Base-by-base conservation (phyloP, 441 rosid species). In the Syzygium malaccense region DNA sequence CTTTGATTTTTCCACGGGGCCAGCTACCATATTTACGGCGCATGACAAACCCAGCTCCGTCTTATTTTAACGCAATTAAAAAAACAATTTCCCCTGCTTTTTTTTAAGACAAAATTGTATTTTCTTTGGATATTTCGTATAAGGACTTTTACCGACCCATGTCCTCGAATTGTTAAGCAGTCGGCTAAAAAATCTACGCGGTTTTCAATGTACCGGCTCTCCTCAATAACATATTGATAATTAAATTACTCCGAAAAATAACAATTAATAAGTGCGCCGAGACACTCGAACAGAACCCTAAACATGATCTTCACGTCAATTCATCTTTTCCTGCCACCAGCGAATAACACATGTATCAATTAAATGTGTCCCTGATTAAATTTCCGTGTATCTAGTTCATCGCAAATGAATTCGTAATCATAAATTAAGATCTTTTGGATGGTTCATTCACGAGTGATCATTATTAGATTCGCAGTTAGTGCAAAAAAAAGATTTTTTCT, bases 381-480 rank as follows among this genome's bases (percentile, higher is more conserved):
- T 33, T 33, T 68, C 0, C 5, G 48, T 20, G 48, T 6, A 33
- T 4, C 20, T 37, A 19, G 13, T 23, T 10, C 5, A 68, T 14
- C 2, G 7, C 1, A 19, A 26, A 68, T 0, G 14, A 68, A 68
- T 68, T 20, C 1, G 15, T 10, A 3, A 19, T 33, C 25, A 12
- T 10, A 68, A 33, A 33, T 33, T 68, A 33, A 68, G 28, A 68
- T 68, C 5, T 33, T 33, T 33, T 3, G 12, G 25, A 68, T 33
- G 79, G 48, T 10, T 4, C 8, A 1, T 18, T 11, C 79, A 10
- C 11, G 10, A 10, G 28, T 14, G n/a, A 75, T 41, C 9, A 12
- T 12, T 0, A 3, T 23, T 41, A 75, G 26, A 12, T 20, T 13
- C 28, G 6, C 17, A 1, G 0, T 12, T 5, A 41, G 8, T 2